Conservation (phyloP, 257 asterid genomes). For the Solanum dulcamara region DNA sequence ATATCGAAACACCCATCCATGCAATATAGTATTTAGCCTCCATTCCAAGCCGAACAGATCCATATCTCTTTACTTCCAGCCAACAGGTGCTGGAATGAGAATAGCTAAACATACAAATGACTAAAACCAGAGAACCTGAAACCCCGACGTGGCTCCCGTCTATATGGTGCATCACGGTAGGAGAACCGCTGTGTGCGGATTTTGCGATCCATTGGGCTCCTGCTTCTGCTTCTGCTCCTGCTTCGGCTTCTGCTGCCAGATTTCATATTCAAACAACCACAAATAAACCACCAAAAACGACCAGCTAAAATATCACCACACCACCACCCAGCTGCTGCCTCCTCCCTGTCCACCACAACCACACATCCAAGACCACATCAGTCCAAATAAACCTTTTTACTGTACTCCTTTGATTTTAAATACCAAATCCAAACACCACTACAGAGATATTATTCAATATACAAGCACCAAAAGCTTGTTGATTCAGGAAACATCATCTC, state of each 20-base stretch:
- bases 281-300: constrained; percentile 37
- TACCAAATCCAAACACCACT: constrained; percentile 39
- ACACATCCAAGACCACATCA: constrained; percentile 77
- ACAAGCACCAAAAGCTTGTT: constrained; percentile 3
- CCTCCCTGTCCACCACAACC: constrained; percentile 99
- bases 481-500: constrained; percentile 1
- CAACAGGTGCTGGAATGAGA: constrained; percentile 22
- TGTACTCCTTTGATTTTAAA: constrained; percentile 22
- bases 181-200: constrained; percentile 72
- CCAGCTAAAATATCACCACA: constrained; percentile 39
- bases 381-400: constrained; percentile 39
- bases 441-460: not conserved
- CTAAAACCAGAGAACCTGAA: constrained; percentile 75
- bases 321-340: constrained; percentile 54
- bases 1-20: not conserved
- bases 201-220: constrained; percentile 96
- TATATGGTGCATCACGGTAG: constrained; percentile 93
- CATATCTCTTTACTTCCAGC: constrained; percentile 21
- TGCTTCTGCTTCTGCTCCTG: constrained; percentile 77
- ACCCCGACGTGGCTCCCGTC: constrained; percentile 72
- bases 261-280: constrained; percentile 51
- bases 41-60: constrained; percentile 11
- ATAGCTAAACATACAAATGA: constrained; percentile 28
- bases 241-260: constrained; percentile 54
- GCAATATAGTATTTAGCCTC: constrained; percentile 1